Base-by-base conservation (phyloP, 2,329 filamentous ascomycete genomes). In the Penicillium nordicum region DNA sequence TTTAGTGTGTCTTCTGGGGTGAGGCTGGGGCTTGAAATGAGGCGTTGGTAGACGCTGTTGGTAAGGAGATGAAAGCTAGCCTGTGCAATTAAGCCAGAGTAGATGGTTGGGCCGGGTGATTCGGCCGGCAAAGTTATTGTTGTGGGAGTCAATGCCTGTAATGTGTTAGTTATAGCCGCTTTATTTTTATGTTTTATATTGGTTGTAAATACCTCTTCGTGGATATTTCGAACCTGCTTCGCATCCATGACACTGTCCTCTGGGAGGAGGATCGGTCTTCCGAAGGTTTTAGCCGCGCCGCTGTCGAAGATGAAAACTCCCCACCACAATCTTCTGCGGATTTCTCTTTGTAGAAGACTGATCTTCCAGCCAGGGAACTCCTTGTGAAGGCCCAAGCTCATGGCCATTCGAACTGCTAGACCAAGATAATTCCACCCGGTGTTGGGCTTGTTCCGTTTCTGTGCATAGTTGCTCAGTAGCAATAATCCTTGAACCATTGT, bases 391-490 rank as follows among this genome's bases (percentile, higher is more conserved):
- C 78, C 78, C 14, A 81, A 65, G 36, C 78, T 78, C 69, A 80
- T 77, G 1, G 79, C 78, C 74, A 80, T 79, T 44, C 77, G 69
- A 23, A 79, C 71, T n/a, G 78, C 78, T 16, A 81, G 61, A 1
- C 79, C 79, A 8, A 79, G 64, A 57, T 78, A 79, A 47, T 78
- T 80, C 69, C 77, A 81, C 9, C 78, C 79, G 8, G 73, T 78
- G 59, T 81, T 81, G 2, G 79, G 79, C 57, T 79, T 80, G 63
- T 80, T 78, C 29, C 77, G 71, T 62, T 81, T 81, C 60, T 81
- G 79, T 0, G 78, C 70, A 57, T 79, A 80, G 53, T 80, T 80
- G 54, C 77, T 77, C 60, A 80, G 70, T 46, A 81, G 70, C 14
- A 75, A 65, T 34, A 82, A 68, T 1, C 74, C 74, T 61, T 81